A percentile compares a stretch with the other conserved stretches of the same genome.
Evolutionary conservation across 257 asterid species (phyloP).

Genomic region (Solanum chmielewskii): DNA sequence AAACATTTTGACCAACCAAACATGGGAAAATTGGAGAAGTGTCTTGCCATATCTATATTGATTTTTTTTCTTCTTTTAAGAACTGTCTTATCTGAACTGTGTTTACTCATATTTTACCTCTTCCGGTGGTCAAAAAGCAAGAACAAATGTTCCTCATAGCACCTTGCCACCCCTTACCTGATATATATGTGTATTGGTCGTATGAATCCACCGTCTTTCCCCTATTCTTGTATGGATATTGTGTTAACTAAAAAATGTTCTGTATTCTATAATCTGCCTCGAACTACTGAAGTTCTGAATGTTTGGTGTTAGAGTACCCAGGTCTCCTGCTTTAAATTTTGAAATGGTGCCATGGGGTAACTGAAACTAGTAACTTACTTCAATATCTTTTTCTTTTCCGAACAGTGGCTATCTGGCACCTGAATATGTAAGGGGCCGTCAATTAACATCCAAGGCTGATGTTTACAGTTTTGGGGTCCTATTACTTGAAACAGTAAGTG

Average conservation of each 20-base stretch:
- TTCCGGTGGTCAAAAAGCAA: not conserved
- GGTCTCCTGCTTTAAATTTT: not conserved
- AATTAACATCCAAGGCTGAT: constrained; percentile 80
- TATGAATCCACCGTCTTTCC: not conserved
- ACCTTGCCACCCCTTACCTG: not conserved
- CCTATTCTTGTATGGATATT: not conserved
- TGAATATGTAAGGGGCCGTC: constrained; percentile 94
- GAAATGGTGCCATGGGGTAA: not conserved
- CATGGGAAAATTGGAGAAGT: not conserved
- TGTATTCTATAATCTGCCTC: not conserved
- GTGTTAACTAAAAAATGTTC: not conserved
- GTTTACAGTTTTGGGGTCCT: constrained; percentile 85
- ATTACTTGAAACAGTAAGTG: constrained; percentile 68
- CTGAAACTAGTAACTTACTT: not conserved
- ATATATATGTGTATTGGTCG: not conserved
- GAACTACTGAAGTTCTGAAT: not conserved
- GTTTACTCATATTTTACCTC: not conserved
- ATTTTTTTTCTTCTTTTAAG: not conserved
- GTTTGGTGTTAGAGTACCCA: not conserved
- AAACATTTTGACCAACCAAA: not conserved
- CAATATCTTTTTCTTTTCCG: constrained; percentile 5
- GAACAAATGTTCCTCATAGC: not conserved
- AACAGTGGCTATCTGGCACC: constrained; percentile 97
- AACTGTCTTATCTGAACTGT: not conserved
- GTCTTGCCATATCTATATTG: not conserved